Conservation (phyloP, 306 rosid species). For the Calophaca sinica region DNA sequence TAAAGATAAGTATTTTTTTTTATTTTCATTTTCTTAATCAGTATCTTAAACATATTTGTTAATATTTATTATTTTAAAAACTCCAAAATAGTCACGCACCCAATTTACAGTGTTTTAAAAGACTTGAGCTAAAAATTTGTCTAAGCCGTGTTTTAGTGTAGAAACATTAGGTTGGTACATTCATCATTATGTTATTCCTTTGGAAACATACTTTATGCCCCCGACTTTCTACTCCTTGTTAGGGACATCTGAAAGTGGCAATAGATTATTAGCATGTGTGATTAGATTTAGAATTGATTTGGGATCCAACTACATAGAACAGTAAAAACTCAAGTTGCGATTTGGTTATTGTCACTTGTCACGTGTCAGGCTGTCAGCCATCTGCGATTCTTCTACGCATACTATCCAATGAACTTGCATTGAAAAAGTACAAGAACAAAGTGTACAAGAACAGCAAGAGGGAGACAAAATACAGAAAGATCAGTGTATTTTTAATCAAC, state of each 20-base stretch:
- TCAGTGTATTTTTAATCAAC: too few species aligned
- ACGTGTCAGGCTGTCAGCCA: slow-evolving; percentile 41
- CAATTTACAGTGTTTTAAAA: too few species aligned
- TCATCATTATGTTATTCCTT: slow-evolving; percentile 7
- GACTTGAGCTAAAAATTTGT: too few species aligned
- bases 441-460: too few species aligned
- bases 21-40: not conserved
- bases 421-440: not conserved
- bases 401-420: slow-evolving; percentile 12
- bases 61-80: too few species aligned
- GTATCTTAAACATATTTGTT: too few species aligned
- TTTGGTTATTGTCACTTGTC: slow-evolving; percentile 6
- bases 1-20: too few species aligned
- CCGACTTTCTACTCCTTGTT: not conserved
- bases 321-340: slow-evolving; percentile 9
- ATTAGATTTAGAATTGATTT: not conserved
- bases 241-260: slow-evolving; percentile 5
- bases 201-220: not conserved
- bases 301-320: slow-evolving; percentile 18
- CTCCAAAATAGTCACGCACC: not conserved
- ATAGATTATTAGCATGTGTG: slow-evolving; percentile 20
- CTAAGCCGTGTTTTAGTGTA: not conserved
- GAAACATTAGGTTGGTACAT: not conserved
- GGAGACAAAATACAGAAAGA: too few species aligned
- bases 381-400: slow-evolving; percentile 30